Evolutionary conservation across 768 basidiomycete genomes (phyloP).

Genomic region (Xanthoconium purpureum): DNA sequence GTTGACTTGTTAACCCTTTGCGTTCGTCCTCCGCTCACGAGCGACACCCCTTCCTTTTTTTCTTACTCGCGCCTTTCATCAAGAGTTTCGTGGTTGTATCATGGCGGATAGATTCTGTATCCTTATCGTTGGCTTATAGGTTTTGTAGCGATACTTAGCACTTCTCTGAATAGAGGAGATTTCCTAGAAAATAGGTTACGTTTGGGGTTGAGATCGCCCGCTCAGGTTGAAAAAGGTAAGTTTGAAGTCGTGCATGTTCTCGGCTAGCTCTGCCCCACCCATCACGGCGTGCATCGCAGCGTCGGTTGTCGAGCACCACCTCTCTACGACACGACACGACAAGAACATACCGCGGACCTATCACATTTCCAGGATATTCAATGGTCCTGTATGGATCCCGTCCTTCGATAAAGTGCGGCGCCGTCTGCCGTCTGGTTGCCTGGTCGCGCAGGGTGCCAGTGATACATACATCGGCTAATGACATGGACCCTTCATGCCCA

Average conservation of each 20-base stretch:
- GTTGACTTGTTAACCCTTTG: not conserved
- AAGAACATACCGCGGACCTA: not conserved
- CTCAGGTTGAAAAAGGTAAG: not conserved
- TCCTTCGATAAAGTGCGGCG: no score
- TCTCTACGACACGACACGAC: no score
- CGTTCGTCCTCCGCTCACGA: not conserved
- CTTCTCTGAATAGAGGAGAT: not conserved
- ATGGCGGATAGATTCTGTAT: conserved; percentile 27
- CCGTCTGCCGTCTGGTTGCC: no score
- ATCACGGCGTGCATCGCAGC: no score
- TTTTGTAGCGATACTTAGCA: not conserved
- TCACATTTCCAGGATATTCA: no score
- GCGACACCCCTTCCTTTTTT: not conserved
- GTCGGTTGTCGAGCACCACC: no score
- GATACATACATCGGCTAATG: no score
- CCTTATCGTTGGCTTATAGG: conserved; percentile 1
- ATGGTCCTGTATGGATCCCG: no score
- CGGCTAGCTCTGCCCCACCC: no score
- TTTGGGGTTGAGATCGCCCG: not conserved
- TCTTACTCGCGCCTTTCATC: not conserved
- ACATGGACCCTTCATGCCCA: not conserved
- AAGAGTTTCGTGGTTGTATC: conserved; percentile 14
- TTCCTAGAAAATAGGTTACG: not conserved
- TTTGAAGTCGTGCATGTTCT: not conserved
- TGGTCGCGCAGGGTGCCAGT: no score